Conservation (phyloP, 108 stramenopile genomes). For the Chaetoceros tenuissimus region DNA sequence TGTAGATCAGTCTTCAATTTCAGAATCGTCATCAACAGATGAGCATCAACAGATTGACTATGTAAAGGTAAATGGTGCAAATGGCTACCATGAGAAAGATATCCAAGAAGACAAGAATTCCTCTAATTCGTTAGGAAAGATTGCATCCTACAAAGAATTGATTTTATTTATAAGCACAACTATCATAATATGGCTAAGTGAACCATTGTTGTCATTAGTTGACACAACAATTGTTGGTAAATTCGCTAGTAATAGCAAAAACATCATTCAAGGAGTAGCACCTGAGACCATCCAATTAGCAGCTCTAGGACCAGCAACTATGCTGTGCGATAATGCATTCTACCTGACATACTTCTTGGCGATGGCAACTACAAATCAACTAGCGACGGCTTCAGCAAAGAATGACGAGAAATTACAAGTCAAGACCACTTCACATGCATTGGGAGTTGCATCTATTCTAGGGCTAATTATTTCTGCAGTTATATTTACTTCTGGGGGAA, state of each 20-base stretch:
- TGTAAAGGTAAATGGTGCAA: no score
- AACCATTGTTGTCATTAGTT: conserved; percentile 86
- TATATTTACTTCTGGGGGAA: conserved; percentile 28
- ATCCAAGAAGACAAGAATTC: no score
- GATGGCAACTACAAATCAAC: conserved; percentile 87
- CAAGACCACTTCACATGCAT: conserved; percentile 43
- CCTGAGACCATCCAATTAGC: conserved; percentile 62
- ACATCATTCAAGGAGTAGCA: conserved; percentile 18
- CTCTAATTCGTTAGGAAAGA: background rate
- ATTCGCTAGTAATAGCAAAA: conserved; percentile 18
- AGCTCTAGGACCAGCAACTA: conserved; percentile 89
- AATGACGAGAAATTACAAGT: conserved; percentile 27
- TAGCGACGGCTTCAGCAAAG: conserved; percentile 67
- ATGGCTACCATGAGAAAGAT: no score
- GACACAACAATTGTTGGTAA: conserved; percentile 88
- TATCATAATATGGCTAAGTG: conserved; percentile 78
- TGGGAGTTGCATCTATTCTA: conserved; percentile 51
- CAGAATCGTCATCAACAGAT: no score
- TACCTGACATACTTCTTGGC: conserved; percentile 84
- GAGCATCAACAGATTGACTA: no score
- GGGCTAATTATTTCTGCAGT: conserved; percentile 38
- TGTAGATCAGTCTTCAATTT: no score
- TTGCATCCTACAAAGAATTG: conserved; percentile 55
- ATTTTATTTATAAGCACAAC: conserved; percentile 62
- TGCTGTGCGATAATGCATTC: conserved; percentile 70